Evolutionary conservation across 2,329 filamentous ascomycete species (phyloP).

Genomic region (Trichoderma cornu-damae): DNA sequence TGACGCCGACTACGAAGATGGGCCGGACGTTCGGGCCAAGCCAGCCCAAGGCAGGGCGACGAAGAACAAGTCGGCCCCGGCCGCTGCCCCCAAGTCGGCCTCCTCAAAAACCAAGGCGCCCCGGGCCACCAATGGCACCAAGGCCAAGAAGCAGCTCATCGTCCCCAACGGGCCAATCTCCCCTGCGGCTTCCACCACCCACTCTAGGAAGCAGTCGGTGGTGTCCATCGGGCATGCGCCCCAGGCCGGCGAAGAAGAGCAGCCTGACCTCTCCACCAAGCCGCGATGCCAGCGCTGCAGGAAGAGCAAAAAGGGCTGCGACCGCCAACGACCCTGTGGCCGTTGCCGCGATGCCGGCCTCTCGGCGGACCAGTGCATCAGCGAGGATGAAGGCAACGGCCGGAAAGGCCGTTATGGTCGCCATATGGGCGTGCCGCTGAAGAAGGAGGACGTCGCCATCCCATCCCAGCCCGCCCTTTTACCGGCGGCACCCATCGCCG

Average conservation of each 20-base stretch:
- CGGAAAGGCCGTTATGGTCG: slow-evolving; percentile 86
- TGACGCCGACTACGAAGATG: slow-evolving; percentile 33
- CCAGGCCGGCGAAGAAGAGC: slow-evolving; percentile 69
- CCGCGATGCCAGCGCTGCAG: slow-evolving; percentile 96
- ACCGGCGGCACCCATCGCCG: slow-evolving; percentile 41
- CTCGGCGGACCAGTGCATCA: slow-evolving; percentile 87
- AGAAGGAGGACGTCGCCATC: slow-evolving; percentile 48
- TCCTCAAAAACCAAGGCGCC: slow-evolving; percentile 41
- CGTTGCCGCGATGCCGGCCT: slow-evolving; percentile 95
- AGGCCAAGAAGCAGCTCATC: slow-evolving; percentile 48
- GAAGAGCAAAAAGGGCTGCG: slow-evolving; percentile 99
- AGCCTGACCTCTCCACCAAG: slow-evolving; percentile 90
- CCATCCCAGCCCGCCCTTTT: slow-evolving; percentile 37
- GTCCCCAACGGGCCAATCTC: slow-evolving; percentile 49
- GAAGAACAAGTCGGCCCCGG: slow-evolving; percentile 39
- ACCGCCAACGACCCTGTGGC: slow-evolving; percentile 90
- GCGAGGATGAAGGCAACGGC: slow-evolving; percentile 95
- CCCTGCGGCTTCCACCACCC: slow-evolving; percentile 57
- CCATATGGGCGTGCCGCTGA: slow-evolving; percentile 63
- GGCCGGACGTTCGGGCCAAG: slow-evolving; percentile 41
- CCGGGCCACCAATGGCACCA: slow-evolving; percentile 37
- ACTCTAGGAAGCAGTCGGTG: slow-evolving; percentile 71
- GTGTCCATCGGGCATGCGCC: slow-evolving; percentile 50
- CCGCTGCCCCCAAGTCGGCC: slow-evolving; percentile 29
- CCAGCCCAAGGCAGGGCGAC: slow-evolving; percentile 34